These are phyloP conservation scores for Raphanus sativus DNA, from an alignment of 345 rosid species.

Conservation along the genomic window DNA sequence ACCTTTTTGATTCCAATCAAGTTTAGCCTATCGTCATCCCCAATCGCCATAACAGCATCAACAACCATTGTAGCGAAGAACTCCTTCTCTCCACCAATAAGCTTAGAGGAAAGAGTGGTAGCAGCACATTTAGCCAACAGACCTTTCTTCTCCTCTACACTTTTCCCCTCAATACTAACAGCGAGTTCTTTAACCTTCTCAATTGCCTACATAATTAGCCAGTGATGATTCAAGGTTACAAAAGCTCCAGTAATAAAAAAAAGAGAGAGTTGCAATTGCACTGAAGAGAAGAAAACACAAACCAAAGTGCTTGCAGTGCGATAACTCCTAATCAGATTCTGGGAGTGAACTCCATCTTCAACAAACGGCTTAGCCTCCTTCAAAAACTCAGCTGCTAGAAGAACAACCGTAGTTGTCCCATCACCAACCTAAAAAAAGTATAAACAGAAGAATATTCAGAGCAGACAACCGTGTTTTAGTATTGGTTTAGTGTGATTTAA, in stretches of 20 bases:
- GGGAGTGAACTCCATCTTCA: slow-evolving; percentile 97
- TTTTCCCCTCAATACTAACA: slow-evolving; percentile 86
- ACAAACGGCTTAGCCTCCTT: slow-evolving; percentile 97
- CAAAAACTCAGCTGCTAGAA: slow-evolving; percentile 90
- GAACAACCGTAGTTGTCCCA: slow-evolving; percentile 96
- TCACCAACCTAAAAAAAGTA: slow-evolving; percentile 75
- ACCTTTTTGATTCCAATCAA: slow-evolving; percentile 98
- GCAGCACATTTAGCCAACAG: slow-evolving; percentile 90
- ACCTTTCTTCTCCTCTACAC: slow-evolving; percentile 85
- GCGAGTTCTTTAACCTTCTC: slow-evolving; percentile 81
- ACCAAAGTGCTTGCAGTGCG: slow-evolving; percentile 80
- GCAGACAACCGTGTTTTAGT: not conserved
- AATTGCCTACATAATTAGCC: slow-evolving; percentile 53
- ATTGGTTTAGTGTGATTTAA: not conserved
- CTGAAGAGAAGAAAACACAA: slow-evolving; percentile 2
- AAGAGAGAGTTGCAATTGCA: not conserved
- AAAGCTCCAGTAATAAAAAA: not conserved
- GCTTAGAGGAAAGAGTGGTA: slow-evolving; percentile 94
- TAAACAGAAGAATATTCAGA: slow-evolving; percentile 1
- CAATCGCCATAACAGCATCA: slow-evolving; percentile 91
- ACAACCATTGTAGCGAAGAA: slow-evolving; percentile 94
- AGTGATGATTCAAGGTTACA: not conserved
- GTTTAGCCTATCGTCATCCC: slow-evolving; percentile 73
- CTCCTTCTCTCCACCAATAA: slow-evolving; percentile 96
- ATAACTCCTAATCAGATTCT: slow-evolving; percentile 85